Percentiles rank a stretch among this genome's conserved stretches.
phyloP scores from a whole-genome alignment of 1,139 yeast genomes.

The Diutina mesorugosa region DNA sequence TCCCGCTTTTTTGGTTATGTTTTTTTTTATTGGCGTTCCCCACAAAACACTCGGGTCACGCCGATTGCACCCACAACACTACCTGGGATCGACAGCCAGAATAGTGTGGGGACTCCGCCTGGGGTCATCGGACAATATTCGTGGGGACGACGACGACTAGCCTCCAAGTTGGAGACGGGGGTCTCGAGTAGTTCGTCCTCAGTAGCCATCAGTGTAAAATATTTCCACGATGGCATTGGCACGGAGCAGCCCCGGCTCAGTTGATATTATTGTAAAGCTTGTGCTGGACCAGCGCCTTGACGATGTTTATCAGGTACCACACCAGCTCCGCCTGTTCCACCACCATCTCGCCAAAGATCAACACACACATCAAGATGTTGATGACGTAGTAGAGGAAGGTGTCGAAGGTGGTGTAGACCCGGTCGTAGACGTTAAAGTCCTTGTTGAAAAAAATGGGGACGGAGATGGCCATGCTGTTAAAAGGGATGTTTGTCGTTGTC shows the following conservation, averaged over 20 bases:
- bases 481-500: neutral
- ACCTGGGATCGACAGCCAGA: too few species aligned
- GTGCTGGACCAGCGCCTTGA: conserved; percentile 15
- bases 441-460: neutral
- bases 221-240: neutral
- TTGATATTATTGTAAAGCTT: conserved; percentile 20
- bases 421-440: conserved; percentile 6
- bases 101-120: too few species aligned
- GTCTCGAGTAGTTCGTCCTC: too few species aligned
- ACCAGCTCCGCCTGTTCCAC: conserved; percentile 12
- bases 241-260: conserved; percentile 3
- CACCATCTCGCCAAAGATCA: conserved; percentile 14
- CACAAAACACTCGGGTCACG: too few species aligned
- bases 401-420: conserved; percentile 11
- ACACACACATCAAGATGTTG: conserved; percentile 14
- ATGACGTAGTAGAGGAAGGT: conserved; percentile 17
- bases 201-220: neutral
- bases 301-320: conserved; percentile 10
- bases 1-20: too few species aligned
- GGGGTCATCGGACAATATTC: too few species aligned
- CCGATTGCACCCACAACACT: too few species aligned
- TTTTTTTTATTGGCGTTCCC: too few species aligned
- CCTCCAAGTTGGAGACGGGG: too few species aligned
- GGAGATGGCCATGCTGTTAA: neutral
- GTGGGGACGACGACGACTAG: too few species aligned